phyloP scores from a whole-genome alignment of 2,329 filamentous ascomycete species.

The Calonectria pteridis region DNA sequence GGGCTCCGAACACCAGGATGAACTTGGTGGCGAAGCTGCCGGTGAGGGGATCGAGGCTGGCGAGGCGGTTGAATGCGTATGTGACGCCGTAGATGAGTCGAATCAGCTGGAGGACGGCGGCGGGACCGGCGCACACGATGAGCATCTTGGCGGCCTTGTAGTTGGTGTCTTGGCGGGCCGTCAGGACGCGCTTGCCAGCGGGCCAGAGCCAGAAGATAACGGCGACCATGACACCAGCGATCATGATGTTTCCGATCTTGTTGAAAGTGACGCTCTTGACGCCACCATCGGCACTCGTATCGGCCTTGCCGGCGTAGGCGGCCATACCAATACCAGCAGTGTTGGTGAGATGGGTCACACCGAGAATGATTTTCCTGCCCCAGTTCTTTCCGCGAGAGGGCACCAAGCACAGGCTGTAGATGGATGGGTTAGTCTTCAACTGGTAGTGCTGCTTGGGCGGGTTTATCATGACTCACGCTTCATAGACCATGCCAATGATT shows the following conservation, averaged over 20 bases:
- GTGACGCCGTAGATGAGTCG: conserved; percentile 24
- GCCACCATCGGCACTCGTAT: not conserved
- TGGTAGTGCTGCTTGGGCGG: not conserved
- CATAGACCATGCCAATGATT: conserved; percentile 45
- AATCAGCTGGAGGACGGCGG: conserved; percentile 15
- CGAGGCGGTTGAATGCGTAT: conserved; percentile 5
- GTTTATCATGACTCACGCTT: conserved; percentile 37
- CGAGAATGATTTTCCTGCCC: conserved; percentile 23
- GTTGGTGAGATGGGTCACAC: conserved; percentile 17
- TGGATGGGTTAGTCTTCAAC: not conserved
- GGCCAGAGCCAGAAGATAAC: conserved; percentile 19
- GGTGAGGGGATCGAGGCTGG: conserved; percentile 11
- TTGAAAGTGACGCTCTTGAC: conserved; percentile 6
- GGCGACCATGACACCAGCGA: conserved; percentile 12
- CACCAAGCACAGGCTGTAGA: not conserved
- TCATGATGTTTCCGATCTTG: conserved; percentile 17
- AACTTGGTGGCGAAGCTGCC: conserved; percentile 20
- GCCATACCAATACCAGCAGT: conserved; percentile 28
- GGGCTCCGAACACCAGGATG: conserved; percentile 14
- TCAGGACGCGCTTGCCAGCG: conserved; percentile 8
- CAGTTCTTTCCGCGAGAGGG: conserved; percentile 17
- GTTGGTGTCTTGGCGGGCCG: conserved; percentile 11
- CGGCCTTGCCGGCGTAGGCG: conserved; percentile 20
- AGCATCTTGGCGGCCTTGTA: conserved; percentile 18
- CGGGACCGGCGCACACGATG: conserved; percentile 14